phyloP scores from a whole-genome alignment of 768 basidiomycete genomes.

The Mrakia frigida region DNA sequence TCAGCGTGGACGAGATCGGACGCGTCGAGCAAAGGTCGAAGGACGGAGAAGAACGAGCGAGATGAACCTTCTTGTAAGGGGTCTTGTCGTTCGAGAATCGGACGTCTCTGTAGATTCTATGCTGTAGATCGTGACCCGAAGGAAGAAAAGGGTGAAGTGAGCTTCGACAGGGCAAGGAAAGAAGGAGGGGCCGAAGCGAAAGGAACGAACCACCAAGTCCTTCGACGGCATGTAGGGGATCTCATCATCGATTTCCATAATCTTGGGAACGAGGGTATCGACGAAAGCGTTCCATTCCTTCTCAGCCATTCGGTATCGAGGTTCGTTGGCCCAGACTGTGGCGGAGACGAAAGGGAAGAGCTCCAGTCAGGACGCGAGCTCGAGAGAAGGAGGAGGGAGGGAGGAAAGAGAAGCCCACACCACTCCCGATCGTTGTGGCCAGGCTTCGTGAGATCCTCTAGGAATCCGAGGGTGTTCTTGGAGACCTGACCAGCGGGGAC shows the following conservation, averaged over 20 bases:
- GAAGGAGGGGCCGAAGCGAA: no score
- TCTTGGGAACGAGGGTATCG: conserved; percentile 60
- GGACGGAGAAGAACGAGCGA: background rate
- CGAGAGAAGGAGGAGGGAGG: conserved; percentile 30
- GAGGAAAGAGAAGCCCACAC: conserved; percentile 46
- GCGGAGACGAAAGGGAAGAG: background rate
- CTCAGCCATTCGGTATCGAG: conserved; percentile 57
- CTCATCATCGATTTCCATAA: conserved; percentile 70
- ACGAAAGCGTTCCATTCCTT: conserved; percentile 81
- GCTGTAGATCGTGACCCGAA: conserved; percentile 38
- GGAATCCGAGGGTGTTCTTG: conserved; percentile 74
- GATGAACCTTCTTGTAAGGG: conserved; percentile 64
- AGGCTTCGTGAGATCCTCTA: conserved; percentile 63
- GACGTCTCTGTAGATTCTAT: conserved; percentile 87
- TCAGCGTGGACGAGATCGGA: background rate
- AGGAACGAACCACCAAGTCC: conserved; percentile 56
- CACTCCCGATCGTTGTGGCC: conserved; percentile 78
- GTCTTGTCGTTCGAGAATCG: conserved; percentile 72
- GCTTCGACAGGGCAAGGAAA: no score
- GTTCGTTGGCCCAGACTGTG: conserved; percentile 50
- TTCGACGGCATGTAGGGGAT: conserved; percentile 69
- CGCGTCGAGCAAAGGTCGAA: no score
- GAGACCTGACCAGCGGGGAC: conserved; percentile 55
- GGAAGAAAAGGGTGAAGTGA: no score
- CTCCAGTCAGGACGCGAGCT: conserved; percentile 64